Percentiles rank a stretch among this genome's conserved stretches.
These are phyloP conservation scores for Niebla homalea DNA, from an alignment of 495 filamentous ascomycete genomes.

Conservation along the genomic window DNA sequence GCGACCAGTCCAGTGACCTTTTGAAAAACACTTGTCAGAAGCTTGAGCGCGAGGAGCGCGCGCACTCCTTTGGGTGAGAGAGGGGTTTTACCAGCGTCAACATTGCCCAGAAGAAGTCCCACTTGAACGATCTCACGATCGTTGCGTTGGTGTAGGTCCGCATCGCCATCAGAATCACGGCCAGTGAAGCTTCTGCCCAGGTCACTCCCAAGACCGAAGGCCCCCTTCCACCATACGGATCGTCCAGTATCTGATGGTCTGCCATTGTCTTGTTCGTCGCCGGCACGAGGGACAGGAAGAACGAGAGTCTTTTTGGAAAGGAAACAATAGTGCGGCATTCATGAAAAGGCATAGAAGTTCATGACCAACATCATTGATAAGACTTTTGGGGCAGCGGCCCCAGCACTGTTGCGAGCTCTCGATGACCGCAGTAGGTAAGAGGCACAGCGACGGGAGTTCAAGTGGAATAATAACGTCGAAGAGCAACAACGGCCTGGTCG, in stretches of 20 bases:
- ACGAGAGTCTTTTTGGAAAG: not conserved
- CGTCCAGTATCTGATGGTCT: not conserved
- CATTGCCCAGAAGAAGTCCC: constrained; percentile 23
- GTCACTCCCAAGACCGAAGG: constrained; percentile 19
- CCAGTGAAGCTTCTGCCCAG: constrained; percentile 19
- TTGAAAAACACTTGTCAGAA: not conserved
- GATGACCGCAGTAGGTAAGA: not conserved
- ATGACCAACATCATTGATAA: not conserved
- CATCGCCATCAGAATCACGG: constrained; percentile 15
- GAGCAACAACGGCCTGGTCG: no score
- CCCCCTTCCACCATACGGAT: constrained; percentile 16
- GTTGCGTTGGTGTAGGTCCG: constrained; percentile 16
- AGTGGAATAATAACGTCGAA: no score
- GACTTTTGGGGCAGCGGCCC: not conserved
- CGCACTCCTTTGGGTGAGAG: no score
- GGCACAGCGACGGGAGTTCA: no score
- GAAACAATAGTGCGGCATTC: not conserved
- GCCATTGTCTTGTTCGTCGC: not conserved
- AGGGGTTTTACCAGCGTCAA: constrained; percentile 18
- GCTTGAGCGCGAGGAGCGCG: no score
- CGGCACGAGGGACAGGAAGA: no score
- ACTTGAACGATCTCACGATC: constrained; percentile 13
- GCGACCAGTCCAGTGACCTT: constrained; percentile 12
- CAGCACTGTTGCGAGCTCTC: not conserved
- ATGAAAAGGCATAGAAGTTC: not conserved